Percentiles rank a stretch among this genome's conserved stretches.
These are phyloP conservation scores for Pleoardoris graminearum DNA, from an alignment of 2,329 filamentous ascomycete species.

Conservation along the genomic window DNA sequence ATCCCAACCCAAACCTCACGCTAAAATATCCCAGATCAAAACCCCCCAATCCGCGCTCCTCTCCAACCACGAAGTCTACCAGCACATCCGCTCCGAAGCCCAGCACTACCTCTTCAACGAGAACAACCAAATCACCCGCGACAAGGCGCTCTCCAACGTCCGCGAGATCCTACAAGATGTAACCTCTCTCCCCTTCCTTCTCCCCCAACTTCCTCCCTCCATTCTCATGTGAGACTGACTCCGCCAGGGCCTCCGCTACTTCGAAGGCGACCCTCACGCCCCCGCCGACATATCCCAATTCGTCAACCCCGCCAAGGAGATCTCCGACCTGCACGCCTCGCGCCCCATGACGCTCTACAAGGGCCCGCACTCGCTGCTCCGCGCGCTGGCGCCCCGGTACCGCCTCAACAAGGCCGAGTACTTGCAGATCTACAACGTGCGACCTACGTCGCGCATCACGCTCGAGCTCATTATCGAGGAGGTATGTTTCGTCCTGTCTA, in stretches of 20 bases:
- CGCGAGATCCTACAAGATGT: slow-evolving; percentile 68
- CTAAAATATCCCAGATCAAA: slow-evolving; percentile 57
- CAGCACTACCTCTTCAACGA: slow-evolving; percentile 41
- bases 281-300: slow-evolving; percentile 19
- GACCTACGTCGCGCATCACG: slow-evolving; percentile 35
- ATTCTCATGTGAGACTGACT: neutral
- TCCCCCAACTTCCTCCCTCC: neutral
- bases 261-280: slow-evolving; percentile 22
- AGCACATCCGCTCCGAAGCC: slow-evolving; percentile 39
- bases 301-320: slow-evolving; percentile 15
- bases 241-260: slow-evolving; percentile 57
- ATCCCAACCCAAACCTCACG: neutral
- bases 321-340: slow-evolving; percentile 22
- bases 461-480: slow-evolving; percentile 44
- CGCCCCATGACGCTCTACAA: slow-evolving; percentile 42
- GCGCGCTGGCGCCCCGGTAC: slow-evolving; percentile 34
- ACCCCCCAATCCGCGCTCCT: slow-evolving; percentile 71
- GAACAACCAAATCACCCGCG: slow-evolving; percentile 22
- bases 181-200: slow-evolving; percentile 13
- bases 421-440: slow-evolving; percentile 44
- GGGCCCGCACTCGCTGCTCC: slow-evolving; percentile 37
- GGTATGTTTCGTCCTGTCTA: slow-evolving; percentile 16
- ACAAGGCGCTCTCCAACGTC: slow-evolving; percentile 57
- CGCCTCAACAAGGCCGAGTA: slow-evolving; percentile 44
- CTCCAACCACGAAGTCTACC: slow-evolving; percentile 73